phyloP scores from a whole-genome alignment of 73 alveolate species.

The Paramecium primaurelia region DNA sequence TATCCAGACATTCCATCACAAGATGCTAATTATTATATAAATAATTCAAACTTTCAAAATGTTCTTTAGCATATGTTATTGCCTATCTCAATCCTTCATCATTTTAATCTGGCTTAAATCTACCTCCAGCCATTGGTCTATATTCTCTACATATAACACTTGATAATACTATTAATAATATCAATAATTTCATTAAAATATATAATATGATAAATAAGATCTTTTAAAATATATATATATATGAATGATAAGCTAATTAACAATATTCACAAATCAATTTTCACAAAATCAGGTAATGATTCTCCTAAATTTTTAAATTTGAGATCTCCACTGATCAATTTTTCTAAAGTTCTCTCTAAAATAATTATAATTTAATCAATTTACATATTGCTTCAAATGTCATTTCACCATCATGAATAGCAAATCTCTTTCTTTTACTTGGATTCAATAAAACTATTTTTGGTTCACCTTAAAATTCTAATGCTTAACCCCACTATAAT shows the following conservation, averaged over 20 bases:
- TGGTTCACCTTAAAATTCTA: slow-evolving; percentile 63
- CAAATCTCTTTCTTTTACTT: slow-evolving; percentile 77
- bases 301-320: slow-evolving; percentile 59
- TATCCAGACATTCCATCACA: not conserved
- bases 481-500: slow-evolving; percentile 56
- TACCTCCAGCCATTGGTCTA: slow-evolving; percentile 32
- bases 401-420: slow-evolving; percentile 61
- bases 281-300: slow-evolving; percentile 48
- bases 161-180: not conserved
- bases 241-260: not conserved
- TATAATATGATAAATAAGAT: no score
- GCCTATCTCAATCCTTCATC: not conserved
- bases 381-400: not conserved
- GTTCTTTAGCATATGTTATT: not conserved
- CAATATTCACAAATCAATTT: slow-evolving; percentile 16
- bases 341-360: slow-evolving; percentile 49
- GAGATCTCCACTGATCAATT: slow-evolving; percentile 62
- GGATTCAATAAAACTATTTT: slow-evolving; percentile 76
- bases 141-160: not conserved
- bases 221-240: no score
- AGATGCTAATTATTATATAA: not conserved
- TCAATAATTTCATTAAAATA: not conserved
- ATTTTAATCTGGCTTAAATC: not conserved
- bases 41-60: not conserved
- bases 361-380: not conserved